Evolutionary conservation across 306 rosid species (phyloP), one percentile per base, ranked within the genome.

Genomic region (Sindora glabra): DNA sequence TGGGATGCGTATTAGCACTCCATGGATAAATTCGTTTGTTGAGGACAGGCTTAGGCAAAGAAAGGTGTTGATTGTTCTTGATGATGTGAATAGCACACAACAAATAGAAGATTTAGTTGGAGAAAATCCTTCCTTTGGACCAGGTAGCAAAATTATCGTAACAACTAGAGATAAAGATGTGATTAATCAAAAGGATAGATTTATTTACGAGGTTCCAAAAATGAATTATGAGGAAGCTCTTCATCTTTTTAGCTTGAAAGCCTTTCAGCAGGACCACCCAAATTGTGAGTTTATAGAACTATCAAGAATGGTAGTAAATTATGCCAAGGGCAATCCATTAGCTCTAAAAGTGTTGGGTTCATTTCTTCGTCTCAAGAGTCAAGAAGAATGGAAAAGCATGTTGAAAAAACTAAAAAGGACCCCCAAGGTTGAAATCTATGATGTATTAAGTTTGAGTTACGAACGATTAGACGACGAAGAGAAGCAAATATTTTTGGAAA

Each of bases 161-260:
- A 65, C 70, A 41, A 37, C 61, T 4, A 25, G 61, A 36, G 41
- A 39, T 40, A 18, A 7, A 4, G 6, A 52, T 3, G 30, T 6
- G 6, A 3, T 44, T 2, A 7, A 2, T 8, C n/a, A n/a, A n/a
- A n/a, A n/a, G n/a, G n/a, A n/a, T n/a, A n/a, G n/a, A n/a, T n/a
- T n/a, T n/a, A n/a, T n/a, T n/a, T n/a, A 50, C 39, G 6, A 54
- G 29, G 37, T 51, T 14, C 40, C 48, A 53, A 42, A 38, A 45
- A 39, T 77, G 74, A 30, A 41, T 29, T 15, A 36, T 5, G 16
- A 44, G 2, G 65, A 77, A 22, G 67, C 82, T 29, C 51, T 77
- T n/a, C 38, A 45, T 1, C 82, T 77, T 1, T 67, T 77, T 3
- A 25, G 64, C 9, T 47, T 29, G n/a, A 30, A 61, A 14, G 77